These are phyloP conservation scores for Raphanus hybrid DNA, from an alignment of 441 rosid species.

Conservation along the genomic window DNA sequence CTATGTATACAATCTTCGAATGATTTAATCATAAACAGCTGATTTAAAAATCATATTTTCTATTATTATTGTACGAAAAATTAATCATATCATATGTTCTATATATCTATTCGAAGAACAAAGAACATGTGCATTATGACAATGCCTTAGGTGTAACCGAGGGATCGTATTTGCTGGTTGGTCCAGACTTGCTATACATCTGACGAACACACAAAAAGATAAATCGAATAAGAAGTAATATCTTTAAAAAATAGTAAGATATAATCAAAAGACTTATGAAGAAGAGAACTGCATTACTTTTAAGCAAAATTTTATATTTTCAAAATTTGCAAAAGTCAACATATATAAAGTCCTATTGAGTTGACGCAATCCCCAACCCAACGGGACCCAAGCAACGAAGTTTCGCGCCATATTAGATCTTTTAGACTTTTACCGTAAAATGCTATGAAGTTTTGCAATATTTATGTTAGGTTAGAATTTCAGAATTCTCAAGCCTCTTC, in stretches of 20 bases:
- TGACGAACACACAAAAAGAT: slow-evolving; percentile 1
- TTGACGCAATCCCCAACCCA: slow-evolving; percentile 22
- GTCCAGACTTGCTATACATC: slow-evolving; percentile 17
- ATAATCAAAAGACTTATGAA: neutral
- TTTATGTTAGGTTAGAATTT: neutral
- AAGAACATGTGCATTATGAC: slow-evolving; percentile 5
- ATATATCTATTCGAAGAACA: neutral
- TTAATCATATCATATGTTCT: neutral
- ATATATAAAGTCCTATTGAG: slow-evolving; percentile 30
- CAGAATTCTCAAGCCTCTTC: slow-evolving; percentile 1
- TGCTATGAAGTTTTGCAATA: neutral
- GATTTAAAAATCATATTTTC: neutral
- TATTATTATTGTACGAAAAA: neutral
- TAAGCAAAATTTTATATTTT: neutral
- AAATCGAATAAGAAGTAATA: neutral
- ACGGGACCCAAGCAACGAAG: slow-evolving; percentile 30
- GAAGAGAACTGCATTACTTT: neutral
- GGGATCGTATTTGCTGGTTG: slow-evolving; percentile 20
- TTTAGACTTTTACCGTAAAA: neutral
- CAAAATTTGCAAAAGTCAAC: slow-evolving; percentile 30
- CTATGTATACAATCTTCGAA: neutral
- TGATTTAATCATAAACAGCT: neutral
- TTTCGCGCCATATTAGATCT: slow-evolving; percentile 7
- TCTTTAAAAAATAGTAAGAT: neutral
- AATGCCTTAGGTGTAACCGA: neutral